phyloP scores from a whole-genome alignment of 345 rosid species.

The Corchorus olitorius region DNA sequence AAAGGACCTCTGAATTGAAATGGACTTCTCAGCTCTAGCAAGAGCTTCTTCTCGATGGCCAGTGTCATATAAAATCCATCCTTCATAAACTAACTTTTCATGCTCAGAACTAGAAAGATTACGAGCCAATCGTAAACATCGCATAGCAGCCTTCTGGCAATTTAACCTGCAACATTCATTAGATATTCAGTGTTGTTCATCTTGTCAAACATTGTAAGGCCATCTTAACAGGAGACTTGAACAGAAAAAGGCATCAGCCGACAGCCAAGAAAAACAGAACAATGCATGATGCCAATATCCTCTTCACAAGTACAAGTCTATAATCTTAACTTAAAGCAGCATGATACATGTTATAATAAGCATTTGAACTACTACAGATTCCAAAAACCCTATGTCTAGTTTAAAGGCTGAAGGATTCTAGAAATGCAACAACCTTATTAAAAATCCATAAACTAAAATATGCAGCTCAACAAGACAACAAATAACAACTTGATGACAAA shows the following conservation, averaged over 20 bases:
- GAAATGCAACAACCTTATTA: constrained; percentile 4
- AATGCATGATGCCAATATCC: neutral
- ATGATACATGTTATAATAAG: neutral
- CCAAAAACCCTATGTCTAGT: neutral
- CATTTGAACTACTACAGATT: neutral
- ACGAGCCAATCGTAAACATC: constrained; percentile 74
- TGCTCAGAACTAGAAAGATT: constrained; percentile 62
- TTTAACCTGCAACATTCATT: constrained; percentile 57
- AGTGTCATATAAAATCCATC: constrained; percentile 91
- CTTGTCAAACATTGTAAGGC: constrained; percentile 6
- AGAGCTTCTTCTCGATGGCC: constrained; percentile 85
- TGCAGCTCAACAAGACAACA: constrained; percentile 13
- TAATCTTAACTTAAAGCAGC: neutral
- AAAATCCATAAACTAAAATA: neutral
- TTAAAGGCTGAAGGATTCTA: constrained; percentile 8
- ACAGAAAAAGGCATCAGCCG: neutral
- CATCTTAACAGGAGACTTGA: constrained; percentile 11
- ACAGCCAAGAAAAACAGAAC: neutral
- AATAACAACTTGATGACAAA: neutral
- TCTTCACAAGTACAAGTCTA: neutral
- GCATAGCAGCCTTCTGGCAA: constrained; percentile 91
- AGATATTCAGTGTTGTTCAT: constrained; percentile 17
- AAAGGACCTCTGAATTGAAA: constrained; percentile 72
- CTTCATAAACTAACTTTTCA: constrained; percentile 86
- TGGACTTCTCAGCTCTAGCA: constrained; percentile 71